Evolutionary conservation across 129 eudicot genomes (phyloP).

Genomic region (Flaveria robusta): DNA sequence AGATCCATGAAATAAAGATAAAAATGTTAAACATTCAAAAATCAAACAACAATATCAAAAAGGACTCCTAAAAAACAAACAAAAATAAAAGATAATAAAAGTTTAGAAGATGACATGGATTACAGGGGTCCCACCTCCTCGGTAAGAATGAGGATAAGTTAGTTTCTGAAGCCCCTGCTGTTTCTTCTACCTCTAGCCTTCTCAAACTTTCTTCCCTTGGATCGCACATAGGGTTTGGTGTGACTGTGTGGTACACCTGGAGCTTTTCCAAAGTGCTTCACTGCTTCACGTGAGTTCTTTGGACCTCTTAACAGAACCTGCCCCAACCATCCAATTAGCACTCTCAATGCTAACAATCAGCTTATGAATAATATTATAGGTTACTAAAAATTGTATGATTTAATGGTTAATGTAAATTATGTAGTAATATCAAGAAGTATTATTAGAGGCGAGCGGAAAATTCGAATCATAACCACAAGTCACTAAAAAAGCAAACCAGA

Average conservation of each 20-base stretch:
- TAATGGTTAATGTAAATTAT: background rate
- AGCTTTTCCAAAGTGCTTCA: constrained; percentile 83
- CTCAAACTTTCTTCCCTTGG: constrained; percentile 87
- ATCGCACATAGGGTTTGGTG: constrained; percentile 85
- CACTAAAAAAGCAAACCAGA: too few relatives aligned
- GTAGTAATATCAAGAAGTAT: background rate
- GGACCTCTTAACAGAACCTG: constrained; percentile 87
- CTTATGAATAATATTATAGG: background rate
- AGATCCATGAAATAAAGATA: background rate
- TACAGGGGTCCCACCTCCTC: constrained; percentile 7
- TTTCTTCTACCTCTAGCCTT: constrained; percentile 86
- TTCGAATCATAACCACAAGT: background rate
- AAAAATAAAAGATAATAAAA: background rate
- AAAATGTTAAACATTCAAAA: constrained; percentile 12
- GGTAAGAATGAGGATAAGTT: constrained; percentile 19
- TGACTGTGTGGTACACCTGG: constrained; percentile 98
- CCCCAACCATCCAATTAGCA: background rate
- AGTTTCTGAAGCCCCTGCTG: constrained; percentile 80
- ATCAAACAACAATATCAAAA: constrained; percentile 10
- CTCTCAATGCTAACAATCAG: background rate
- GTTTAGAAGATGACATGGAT: background rate
- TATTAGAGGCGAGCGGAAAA: background rate
- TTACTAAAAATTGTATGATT: background rate
- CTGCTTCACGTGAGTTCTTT: constrained; percentile 80
- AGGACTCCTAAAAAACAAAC: constrained; percentile 7